A percentile compares a stretch with the other conserved stretches of the same genome.
Evolutionary conservation across 345 rosid genomes (phyloP).

Genomic region (Aethionema arabicum): DNA sequence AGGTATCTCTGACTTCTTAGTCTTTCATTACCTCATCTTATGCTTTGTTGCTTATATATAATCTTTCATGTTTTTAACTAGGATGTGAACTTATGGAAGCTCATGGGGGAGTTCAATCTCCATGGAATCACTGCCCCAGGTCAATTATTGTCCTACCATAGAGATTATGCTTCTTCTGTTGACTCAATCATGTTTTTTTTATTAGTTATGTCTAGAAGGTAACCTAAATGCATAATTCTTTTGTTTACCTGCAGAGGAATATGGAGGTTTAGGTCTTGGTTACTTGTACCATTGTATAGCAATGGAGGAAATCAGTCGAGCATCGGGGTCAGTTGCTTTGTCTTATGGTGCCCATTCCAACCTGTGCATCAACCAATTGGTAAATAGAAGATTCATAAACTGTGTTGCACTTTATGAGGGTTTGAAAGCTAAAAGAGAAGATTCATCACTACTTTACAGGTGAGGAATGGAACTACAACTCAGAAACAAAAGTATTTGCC

Average conservation of each 20-base stretch:
- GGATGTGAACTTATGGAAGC: constrained; percentile 93
- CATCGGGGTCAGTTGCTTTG: constrained; percentile 87
- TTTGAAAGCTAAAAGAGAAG: constrained; percentile 4
- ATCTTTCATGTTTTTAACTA: constrained; percentile 21
- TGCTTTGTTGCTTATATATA: background rate
- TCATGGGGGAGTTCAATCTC: constrained; percentile 93
- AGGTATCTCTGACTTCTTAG: constrained; percentile 41
- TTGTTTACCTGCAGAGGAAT: constrained; percentile 59
- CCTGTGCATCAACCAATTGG: constrained; percentile 94
- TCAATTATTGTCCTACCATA: constrained; percentile 18
- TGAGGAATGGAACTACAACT: constrained; percentile 72
- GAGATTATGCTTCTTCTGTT: constrained; percentile 2
- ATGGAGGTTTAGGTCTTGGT: constrained; percentile 97
- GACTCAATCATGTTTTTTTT: background rate
- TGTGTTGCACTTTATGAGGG: background rate
- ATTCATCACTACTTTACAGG: constrained; percentile 45
- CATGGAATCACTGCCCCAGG: constrained; percentile 95
- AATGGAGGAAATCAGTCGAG: constrained; percentile 88
- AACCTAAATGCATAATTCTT: background rate
- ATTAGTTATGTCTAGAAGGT: background rate
- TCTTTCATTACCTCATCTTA: background rate
- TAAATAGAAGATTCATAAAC: constrained; percentile 28
- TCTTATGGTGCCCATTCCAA: constrained; percentile 97
- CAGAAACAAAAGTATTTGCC: constrained; percentile 89
- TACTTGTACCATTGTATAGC: constrained; percentile 91